phyloP scores from a whole-genome alignment of 2,329 filamentous ascomycete genomes.

The Epichloe sylvatica region DNA sequence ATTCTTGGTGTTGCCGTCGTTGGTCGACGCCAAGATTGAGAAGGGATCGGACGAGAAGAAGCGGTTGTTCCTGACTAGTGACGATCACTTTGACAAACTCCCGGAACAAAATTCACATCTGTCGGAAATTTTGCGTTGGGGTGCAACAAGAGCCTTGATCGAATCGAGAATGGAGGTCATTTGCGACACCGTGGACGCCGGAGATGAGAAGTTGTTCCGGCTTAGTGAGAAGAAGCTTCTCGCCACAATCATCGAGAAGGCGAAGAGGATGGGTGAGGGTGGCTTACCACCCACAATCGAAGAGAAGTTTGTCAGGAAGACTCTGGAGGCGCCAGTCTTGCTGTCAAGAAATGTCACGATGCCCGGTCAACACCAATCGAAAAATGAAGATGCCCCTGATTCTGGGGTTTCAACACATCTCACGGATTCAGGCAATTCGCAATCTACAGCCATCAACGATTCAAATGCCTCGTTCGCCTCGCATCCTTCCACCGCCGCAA shows the following conservation, averaged over 20 bases:
- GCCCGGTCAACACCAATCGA: constrained; percentile 5
- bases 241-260: constrained; percentile 53
- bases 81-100: constrained; percentile 58
- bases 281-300: constrained; percentile 71
- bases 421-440: constrained; percentile 24
- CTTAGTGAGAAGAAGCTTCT: constrained; percentile 60
- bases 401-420: constrained; percentile 11
- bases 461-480: constrained; percentile 23
- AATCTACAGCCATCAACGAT: constrained; percentile 26
- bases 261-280: constrained; percentile 47
- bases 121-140: constrained; percentile 37
- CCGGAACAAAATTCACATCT: constrained; percentile 42
- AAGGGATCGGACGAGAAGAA: constrained; percentile 35
- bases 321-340: constrained; percentile 62
- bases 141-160: constrained; percentile 35
- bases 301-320: constrained; percentile 64
- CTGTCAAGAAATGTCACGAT: constrained; percentile 46
- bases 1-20: constrained; percentile 66
- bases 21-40: constrained; percentile 33
- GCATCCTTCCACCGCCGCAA: constrained; percentile 31
- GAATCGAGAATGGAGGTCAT: constrained; percentile 53
- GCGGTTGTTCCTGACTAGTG: constrained; percentile 51
- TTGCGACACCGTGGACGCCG: constrained; percentile 72
- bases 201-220: constrained; percentile 74
- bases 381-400: constrained; percentile 6